Conservation (phyloP, 108 stramenopile species). For the Cyclotella distinguenda region DNA sequence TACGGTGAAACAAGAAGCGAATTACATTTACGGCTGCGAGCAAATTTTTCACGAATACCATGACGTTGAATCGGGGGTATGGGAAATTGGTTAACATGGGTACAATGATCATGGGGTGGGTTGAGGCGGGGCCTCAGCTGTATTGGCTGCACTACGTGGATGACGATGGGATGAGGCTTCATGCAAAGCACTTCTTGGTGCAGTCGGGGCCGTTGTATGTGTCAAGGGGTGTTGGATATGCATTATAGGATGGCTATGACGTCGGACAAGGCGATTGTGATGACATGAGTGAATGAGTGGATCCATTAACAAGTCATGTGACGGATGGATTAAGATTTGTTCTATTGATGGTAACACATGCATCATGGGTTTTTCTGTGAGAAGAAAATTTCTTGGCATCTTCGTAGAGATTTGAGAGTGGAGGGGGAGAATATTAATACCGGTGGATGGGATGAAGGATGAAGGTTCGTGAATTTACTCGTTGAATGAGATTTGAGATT, state of each 20-base stretch:
- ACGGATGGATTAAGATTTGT: constrained; percentile 95
- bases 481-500: background rate
- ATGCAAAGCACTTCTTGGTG: constrained; percentile 96
- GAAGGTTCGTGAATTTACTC: background rate
- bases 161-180: constrained; percentile 96
- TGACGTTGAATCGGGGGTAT: constrained; percentile 95
- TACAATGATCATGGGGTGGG: constrained; percentile 98
- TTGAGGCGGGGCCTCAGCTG: constrained; percentile 97
- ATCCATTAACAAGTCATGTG: constrained; percentile 94
- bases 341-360: constrained; percentile 97
- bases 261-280: constrained; percentile 98
- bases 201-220: constrained; percentile 99
- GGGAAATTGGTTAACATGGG: constrained; percentile 99
- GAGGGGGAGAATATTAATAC: too few species aligned
- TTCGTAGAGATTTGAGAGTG: constrained; percentile 20
- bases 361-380: constrained; percentile 94
- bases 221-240: constrained; percentile 97
- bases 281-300: constrained; percentile 99
- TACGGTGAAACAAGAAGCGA: constrained; percentile 94
- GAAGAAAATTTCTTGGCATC: constrained; percentile 69
- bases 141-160: constrained; percentile 99
- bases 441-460: background rate
- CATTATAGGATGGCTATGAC: constrained; percentile 93
- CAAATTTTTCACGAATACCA: constrained; percentile 97
- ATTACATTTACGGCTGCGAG: constrained; percentile 97